Conservation (phyloP, 768 basidiomycete species). For the Lactarius trivialis region DNA sequence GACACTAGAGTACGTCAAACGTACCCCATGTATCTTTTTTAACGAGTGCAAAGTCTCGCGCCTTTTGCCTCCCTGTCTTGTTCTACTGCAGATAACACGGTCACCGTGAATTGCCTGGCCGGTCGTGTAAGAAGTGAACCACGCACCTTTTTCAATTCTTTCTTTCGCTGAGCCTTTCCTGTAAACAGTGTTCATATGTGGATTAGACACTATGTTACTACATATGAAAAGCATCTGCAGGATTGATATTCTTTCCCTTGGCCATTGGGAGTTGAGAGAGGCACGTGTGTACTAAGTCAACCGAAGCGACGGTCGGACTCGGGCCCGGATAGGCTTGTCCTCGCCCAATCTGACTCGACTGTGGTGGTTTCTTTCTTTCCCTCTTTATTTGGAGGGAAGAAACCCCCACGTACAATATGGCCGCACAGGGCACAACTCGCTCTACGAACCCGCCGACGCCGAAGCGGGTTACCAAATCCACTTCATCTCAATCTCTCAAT, state of each 20-base stretch:
- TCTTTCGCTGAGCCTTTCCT: slow-evolving; percentile 92
- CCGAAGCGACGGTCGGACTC: not conserved
- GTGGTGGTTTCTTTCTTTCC: slow-evolving; percentile 32
- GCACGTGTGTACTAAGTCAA: slow-evolving; percentile 27
- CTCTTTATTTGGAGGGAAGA: slow-evolving; percentile 45
- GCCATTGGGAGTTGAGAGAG: slow-evolving; percentile 48
- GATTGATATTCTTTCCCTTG: slow-evolving; percentile 82
- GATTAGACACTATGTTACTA: slow-evolving; percentile 20
- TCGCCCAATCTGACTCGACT: slow-evolving; percentile 15
- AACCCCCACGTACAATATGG: slow-evolving; percentile 27
- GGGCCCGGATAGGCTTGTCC: slow-evolving; percentile 11
- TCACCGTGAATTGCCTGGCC: not conserved
- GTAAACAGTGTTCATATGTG: slow-evolving; percentile 4
- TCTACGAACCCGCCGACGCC: slow-evolving; percentile 34
- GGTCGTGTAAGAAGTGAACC: not conserved
- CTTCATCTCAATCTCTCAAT: slow-evolving; percentile 59
- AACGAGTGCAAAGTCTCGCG: slow-evolving; percentile 82
- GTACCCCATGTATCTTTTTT: slow-evolving; percentile 92
- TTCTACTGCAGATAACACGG: slow-evolving; percentile 59
- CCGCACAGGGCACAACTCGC: slow-evolving; percentile 26
- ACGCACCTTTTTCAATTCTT: slow-evolving; percentile 89
- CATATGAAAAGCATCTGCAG: slow-evolving; percentile 89
- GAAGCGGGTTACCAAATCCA: slow-evolving; percentile 64
- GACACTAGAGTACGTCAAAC: no score
- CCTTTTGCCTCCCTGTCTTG: slow-evolving; percentile 75